Evolutionary conservation across 495 filamentous ascomycete genomes (phyloP).

Genomic region (Filosporella fistucella): DNA sequence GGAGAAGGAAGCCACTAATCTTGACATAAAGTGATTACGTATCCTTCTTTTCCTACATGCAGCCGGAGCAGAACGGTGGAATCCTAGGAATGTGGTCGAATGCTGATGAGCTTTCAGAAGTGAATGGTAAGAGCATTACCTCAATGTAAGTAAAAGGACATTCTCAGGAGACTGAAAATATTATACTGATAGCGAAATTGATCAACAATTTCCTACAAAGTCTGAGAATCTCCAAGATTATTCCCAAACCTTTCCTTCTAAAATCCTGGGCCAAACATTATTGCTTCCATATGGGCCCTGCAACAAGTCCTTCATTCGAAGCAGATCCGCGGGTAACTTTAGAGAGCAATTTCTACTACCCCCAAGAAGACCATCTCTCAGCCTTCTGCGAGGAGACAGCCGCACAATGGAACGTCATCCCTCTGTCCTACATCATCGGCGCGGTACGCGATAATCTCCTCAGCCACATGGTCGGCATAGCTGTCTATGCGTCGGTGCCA

Average conservation of each 20-base stretch:
- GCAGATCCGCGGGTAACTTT: slow-evolving; percentile 35
- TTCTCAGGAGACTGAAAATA: not conserved
- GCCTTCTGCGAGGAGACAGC: slow-evolving; percentile 28
- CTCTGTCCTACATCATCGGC: slow-evolving; percentile 44
- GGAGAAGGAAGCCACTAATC: not conserved
- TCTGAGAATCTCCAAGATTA: slow-evolving; percentile 33
- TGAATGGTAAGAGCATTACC: slow-evolving; percentile 28
- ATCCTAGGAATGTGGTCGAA: slow-evolving; percentile 39
- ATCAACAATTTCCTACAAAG: slow-evolving; percentile 43
- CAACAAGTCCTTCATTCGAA: slow-evolving; percentile 38
- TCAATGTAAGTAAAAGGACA: not conserved
- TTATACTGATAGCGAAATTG: slow-evolving; percentile 24
- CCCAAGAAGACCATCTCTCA: slow-evolving; percentile 41
- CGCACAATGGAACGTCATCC: slow-evolving; percentile 33
- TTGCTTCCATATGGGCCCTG: slow-evolving; percentile 44
- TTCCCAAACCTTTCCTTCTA: slow-evolving; percentile 43
- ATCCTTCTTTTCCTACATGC: slow-evolving; percentile 53
- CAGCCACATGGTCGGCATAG: slow-evolving; percentile 43
- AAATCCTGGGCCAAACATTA: slow-evolving; percentile 50
- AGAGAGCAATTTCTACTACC: slow-evolving; percentile 52
- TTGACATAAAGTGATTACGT: slow-evolving; percentile 35
- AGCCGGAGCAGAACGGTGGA: slow-evolving; percentile 34
- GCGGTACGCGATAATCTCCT: slow-evolving; percentile 45
- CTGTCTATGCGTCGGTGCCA: slow-evolving; percentile 39
- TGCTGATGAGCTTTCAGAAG: slow-evolving; percentile 35